These are phyloP conservation scores for Penicillium sp. DNA, from an alignment of 2,329 filamentous ascomycete species.

Conservation along the genomic window DNA sequence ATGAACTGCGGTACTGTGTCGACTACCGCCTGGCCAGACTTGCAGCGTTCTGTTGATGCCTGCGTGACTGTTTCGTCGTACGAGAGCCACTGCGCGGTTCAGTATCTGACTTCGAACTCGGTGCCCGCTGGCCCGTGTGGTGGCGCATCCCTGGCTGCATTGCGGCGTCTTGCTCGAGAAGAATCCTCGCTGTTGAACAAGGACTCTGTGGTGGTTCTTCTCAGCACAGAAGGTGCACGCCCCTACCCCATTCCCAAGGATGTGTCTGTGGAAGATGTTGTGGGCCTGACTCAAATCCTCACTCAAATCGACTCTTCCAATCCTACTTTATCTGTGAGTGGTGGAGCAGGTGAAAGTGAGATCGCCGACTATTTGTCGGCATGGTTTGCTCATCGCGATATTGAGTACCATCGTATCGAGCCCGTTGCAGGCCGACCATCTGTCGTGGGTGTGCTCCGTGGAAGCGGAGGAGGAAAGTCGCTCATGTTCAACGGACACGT, in stretches of 20 bases:
- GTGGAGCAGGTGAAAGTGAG: conserved; percentile 48
- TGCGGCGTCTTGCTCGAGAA: conserved; percentile 49
- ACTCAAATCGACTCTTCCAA: conserved; percentile 54
- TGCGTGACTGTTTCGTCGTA: conserved; percentile 61
- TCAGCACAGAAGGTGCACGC: conserved; percentile 65
- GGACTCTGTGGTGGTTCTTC: conserved; percentile 62
- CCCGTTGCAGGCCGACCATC: conserved; percentile 50
- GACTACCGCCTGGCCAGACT: conserved; percentile 61
- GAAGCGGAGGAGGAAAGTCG: conserved; percentile 48
- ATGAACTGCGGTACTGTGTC: conserved; percentile 73
- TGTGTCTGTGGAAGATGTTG: conserved; percentile 45
- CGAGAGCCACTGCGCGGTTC: conserved; percentile 61
- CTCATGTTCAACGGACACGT: conserved; percentile 57
- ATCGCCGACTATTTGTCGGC: conserved; percentile 50
- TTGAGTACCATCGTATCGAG: conserved; percentile 54
- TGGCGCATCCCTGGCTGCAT: conserved; percentile 54
- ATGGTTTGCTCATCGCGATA: conserved; percentile 54
- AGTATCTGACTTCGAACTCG: conserved; percentile 51
- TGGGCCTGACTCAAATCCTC: conserved; percentile 47
- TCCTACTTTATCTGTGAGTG: conserved; percentile 42
- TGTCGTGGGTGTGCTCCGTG: conserved; percentile 50
- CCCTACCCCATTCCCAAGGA: conserved; percentile 51
- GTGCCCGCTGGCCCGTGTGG: conserved; percentile 64
- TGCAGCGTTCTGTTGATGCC: conserved; percentile 60
- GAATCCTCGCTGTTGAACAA: conserved; percentile 37